Base-by-base conservation (phyloP, 129 eudicot genomes). In the Rutidosis leptorrhynchoides region DNA sequence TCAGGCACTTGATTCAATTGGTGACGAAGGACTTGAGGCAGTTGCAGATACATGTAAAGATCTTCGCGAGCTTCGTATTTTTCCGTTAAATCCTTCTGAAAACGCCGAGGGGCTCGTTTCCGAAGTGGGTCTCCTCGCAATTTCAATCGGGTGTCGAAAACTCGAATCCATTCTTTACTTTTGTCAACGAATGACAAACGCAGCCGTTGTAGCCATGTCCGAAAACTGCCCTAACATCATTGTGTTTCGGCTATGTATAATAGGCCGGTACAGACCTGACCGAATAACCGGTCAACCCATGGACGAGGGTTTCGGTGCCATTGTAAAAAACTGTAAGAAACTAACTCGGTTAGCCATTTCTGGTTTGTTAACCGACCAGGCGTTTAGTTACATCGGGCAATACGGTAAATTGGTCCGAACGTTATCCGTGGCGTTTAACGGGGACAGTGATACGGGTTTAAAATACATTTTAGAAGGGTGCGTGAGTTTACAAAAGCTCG, bases 261-360 rank as follows among this genome's bases (percentile, higher is more conserved):
- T 87, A 43, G 88, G 79, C 2, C 78, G 90, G 22, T 87, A 79
- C 56, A 70, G 80, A 19, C 79, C 95, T 4, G 95, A 87, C 59
- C 86, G 71, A 7, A 40, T 60, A 33, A 87, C 95, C 4, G 79
- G 83, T 19, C 83, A 87, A 17, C 90, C 95, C 40, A 84, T 87
- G 95, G 95, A 87, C 2, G 88, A 84, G 71, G 95, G 95, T 35
- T 87, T 87, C 61, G 95, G 95, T 68, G 95, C 95, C 76, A 87
- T 87, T 30, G 95, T 87, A 26, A 82, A 84, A 81, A 87, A 87
- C 74, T 87, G 95, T 35, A 87, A 82, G 81, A 84, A 87, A 77
- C 95, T 87, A 20, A 87, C 95, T 0, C 79, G 95, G 32, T 74
- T 87, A 37, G 95, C 95, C 6, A 80, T 84, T 7, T 87, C 95